Percentiles rank a stretch among this genome's conserved stretches.
These are phyloP conservation scores for Calycina marina DNA, from an alignment of 2,329 filamentous ascomycete species.

Conservation along the genomic window DNA sequence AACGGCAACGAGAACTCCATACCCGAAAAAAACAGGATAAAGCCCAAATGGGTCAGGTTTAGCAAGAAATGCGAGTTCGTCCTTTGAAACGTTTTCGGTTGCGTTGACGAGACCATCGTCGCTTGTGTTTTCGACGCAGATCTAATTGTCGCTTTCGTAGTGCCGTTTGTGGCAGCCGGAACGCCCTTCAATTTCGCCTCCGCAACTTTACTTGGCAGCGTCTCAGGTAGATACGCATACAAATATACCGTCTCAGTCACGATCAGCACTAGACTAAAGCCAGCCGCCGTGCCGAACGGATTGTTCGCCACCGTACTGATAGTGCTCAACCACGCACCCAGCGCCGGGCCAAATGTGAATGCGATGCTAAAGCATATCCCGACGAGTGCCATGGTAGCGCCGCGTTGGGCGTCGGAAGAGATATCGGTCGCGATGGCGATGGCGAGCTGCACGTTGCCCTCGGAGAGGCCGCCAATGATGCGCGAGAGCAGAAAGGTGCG, in stretches of 20 bases:
- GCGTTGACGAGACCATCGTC: slow-evolving; percentile 11
- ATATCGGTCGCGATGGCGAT: slow-evolving; percentile 96
- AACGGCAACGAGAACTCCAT: slow-evolving; percentile 98
- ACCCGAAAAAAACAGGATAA: slow-evolving; percentile 92
- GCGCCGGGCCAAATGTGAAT: slow-evolving; percentile 87
- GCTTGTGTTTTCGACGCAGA: slow-evolving; percentile 5
- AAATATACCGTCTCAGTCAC: slow-evolving; percentile 79
- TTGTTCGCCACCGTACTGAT: slow-evolving; percentile 71
- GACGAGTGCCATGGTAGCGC: slow-evolving; percentile 89
- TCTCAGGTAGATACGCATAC: slow-evolving; percentile 76
- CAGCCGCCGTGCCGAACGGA: slow-evolving; percentile 85
- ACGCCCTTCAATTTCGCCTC: slow-evolving; percentile 14
- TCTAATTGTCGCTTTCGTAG: slow-evolving; percentile 7
- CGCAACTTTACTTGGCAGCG: slow-evolving; percentile 46
- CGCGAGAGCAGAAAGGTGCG: slow-evolving; percentile 90
- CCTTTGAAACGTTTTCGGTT: slow-evolving; percentile 12
- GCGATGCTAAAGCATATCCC: slow-evolving; percentile 94
- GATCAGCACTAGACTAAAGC: slow-evolving; percentile 73
- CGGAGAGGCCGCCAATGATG: slow-evolving; percentile 81
- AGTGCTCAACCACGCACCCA: slow-evolving; percentile 74
- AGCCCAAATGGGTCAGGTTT: slow-evolving; percentile 75
- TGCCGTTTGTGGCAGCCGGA: slow-evolving; percentile 12
- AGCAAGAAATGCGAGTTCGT: slow-evolving; percentile 77
- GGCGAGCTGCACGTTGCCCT: slow-evolving; percentile 92
- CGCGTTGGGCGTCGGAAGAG: slow-evolving; percentile 69